Base-by-base conservation (phyloP, 306 rosid genomes). In the Neltuma alba region DNA sequence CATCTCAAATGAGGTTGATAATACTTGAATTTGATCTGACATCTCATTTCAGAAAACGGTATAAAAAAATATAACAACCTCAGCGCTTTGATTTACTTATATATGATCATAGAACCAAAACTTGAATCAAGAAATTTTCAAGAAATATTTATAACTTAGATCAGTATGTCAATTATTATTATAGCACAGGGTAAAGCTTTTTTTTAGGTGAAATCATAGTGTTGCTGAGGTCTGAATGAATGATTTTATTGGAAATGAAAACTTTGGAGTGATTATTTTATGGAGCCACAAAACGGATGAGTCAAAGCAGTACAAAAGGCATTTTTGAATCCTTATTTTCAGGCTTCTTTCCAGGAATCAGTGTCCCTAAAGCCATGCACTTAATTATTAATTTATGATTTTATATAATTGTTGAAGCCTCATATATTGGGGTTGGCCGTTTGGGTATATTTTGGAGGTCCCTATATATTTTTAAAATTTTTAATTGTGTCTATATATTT, bases 271-370 rank as follows among this genome's bases (percentile, higher is more conserved):
- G 44, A 0, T 69, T 25, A 15, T 70, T 67, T 72, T 77, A 86
- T 85, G 74, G 91, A 86, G 91, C 89, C 88, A 76, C 88, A 79
- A 81, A 79, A 87, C 70, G 75, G 83, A 80, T 52, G 2, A 60
- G 91, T 85, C 91, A 87, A 89, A 80, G 70, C 23, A 61, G 76
- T 25, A 23, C 63, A 57, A 78, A 81, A 78, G 82, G 74, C 27
- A 52, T 58, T 14, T 14, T 87, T 84, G 91, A 87, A 85, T 77
- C 91, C 88, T 55, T 84, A 47, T 78, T 88, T 89, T 86, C 72
- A 71, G 91, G 88, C 81, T 63, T 83, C 31, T 86, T 88, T 79
- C 77, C 78, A 31, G 87, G 88, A 86, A 86, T 54, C 77, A 79
- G 86, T 81, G 79, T 80, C 86, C 89, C 20, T 78, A 85, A 87